Evolutionary conservation across 768 basidiomycete species (phyloP).

Genomic region (Leccinum ochraceum): DNA sequence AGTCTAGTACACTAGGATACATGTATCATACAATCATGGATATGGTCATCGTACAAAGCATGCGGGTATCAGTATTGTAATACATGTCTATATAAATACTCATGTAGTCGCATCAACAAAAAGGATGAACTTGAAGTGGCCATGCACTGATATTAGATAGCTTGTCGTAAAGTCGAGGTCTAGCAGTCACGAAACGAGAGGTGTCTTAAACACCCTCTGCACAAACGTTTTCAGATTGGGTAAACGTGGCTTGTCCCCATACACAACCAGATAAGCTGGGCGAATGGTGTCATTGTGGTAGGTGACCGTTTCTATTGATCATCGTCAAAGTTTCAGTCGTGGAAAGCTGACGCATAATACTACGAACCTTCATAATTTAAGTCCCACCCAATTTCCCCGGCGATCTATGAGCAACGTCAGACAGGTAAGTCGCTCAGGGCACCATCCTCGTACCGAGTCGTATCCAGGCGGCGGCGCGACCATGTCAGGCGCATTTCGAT

Average conservation of each 20-base stretch:
- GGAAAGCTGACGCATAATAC: background rate
- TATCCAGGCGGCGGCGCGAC: constrained; percentile 55
- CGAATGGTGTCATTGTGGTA: constrained; percentile 67
- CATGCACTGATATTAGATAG: background rate
- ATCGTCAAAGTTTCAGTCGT: background rate
- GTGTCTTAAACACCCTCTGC: constrained; percentile 33
- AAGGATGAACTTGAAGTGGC: background rate
- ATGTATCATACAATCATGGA: constrained; percentile 7
- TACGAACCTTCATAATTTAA: constrained; percentile 56
- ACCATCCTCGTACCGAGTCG: constrained; percentile 50
- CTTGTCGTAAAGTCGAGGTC: background rate
- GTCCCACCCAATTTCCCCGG: constrained; percentile 63
- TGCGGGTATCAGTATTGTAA: constrained; percentile 22
- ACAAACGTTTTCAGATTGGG: constrained; percentile 30
- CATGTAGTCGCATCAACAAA: background rate
- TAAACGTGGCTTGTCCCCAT: constrained; percentile 38
- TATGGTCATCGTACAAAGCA: constrained; percentile 19
- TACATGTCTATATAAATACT: constrained; percentile 14
- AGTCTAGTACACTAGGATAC: constrained; percentile 11
- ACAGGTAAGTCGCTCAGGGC: background rate
- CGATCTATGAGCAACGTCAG: constrained; percentile 40
- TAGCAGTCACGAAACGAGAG: constrained; percentile 25
- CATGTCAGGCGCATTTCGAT: constrained; percentile 48
- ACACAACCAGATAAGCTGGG: constrained; percentile 66
- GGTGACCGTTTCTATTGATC: constrained; percentile 56